A percentile compares a stretch with the other conserved stretches of the same genome.
These are phyloP conservation scores for Penicillium cataractarum DNA, from an alignment of 495 filamentous ascomycete species.

Conservation along the genomic window DNA sequence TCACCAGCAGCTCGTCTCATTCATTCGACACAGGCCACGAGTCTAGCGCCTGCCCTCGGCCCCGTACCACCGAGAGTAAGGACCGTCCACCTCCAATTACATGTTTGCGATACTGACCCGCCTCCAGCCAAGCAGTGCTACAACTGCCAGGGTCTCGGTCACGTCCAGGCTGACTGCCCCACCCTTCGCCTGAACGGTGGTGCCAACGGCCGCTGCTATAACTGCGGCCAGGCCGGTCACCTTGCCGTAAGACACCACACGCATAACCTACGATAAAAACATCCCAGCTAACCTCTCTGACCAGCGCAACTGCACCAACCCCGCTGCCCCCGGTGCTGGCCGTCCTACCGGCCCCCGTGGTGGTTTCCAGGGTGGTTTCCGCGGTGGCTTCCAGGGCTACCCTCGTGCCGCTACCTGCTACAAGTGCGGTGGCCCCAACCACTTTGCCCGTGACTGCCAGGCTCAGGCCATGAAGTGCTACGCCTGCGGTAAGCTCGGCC, in stretches of 20 bases:
- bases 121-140: constrained; percentile 93
- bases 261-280: background rate
- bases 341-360: constrained; percentile 72
- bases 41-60: constrained; percentile 94
- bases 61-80: constrained; percentile 91
- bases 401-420: constrained; percentile 93
- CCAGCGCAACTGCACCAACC: constrained; percentile 83
- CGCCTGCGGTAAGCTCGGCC: constrained; percentile 96
- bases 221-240: constrained; percentile 90
- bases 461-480: constrained; percentile 99
- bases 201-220: constrained; percentile 89
- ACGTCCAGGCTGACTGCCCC: constrained; percentile 99
- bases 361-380: constrained; percentile 67
- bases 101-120: constrained; percentile 25
- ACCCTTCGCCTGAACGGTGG: constrained; percentile 85
- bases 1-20: constrained; percentile 37
- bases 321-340: constrained; percentile 54
- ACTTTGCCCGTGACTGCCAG: constrained; percentile 98
- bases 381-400: constrained; percentile 68
- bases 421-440: constrained; percentile 99
- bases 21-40: constrained; percentile 75
- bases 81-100: constrained; percentile 7
- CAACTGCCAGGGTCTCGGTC: constrained; percentile 97
- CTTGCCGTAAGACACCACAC: constrained; percentile 62
- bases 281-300: constrained; percentile 1